Percentiles rank a stretch among this genome's conserved stretches.
These are phyloP conservation scores for Arabidopsis suecica DNA, from an alignment of 345 rosid species.

Conservation along the genomic window DNA sequence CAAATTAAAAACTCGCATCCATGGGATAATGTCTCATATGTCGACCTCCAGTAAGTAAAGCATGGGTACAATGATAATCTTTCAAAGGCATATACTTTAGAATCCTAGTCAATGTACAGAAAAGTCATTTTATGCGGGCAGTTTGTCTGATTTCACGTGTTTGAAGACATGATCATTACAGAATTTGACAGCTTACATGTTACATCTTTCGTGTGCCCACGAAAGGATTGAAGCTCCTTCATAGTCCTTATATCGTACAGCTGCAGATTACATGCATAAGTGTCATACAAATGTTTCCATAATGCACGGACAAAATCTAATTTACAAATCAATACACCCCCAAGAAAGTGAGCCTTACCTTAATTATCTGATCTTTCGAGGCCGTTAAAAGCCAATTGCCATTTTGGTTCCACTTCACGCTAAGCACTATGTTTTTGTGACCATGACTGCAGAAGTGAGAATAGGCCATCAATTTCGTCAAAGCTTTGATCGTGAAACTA, in stretches of 20 bases:
- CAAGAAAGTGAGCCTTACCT: slow-evolving; percentile 54
- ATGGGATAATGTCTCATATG: background rate
- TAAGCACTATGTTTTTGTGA: slow-evolving; percentile 94
- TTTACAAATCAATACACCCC: background rate
- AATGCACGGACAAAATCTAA: background rate
- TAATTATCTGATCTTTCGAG: slow-evolving; percentile 94
- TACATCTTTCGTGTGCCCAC: slow-evolving; percentile 92
- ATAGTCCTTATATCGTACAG: slow-evolving; percentile 96
- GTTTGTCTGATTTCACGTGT: slow-evolving; percentile 10
- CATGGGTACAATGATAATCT: slow-evolving; percentile 5
- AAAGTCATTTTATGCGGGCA: slow-evolving; percentile 1
- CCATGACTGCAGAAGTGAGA: slow-evolving; percentile 79
- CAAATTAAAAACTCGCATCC: slow-evolving; percentile 2
- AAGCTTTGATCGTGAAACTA: slow-evolving; percentile 12
- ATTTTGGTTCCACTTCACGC: slow-evolving; percentile 98
- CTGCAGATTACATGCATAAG: slow-evolving; percentile 50
- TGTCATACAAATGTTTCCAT: slow-evolving; percentile 29
- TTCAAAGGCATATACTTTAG: background rate
- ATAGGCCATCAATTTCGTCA: slow-evolving; percentile 31
- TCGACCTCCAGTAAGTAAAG: slow-evolving; percentile 3
- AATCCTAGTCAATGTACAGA: slow-evolving; percentile 18
- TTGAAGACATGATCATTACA: slow-evolving; percentile 29
- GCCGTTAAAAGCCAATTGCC: slow-evolving; percentile 98
- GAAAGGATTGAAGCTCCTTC: slow-evolving; percentile 99
- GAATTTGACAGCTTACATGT: slow-evolving; percentile 65